Evolutionary conservation across 345 rosid genomes (phyloP).

Genomic region (Anastatica hierochuntica): DNA sequence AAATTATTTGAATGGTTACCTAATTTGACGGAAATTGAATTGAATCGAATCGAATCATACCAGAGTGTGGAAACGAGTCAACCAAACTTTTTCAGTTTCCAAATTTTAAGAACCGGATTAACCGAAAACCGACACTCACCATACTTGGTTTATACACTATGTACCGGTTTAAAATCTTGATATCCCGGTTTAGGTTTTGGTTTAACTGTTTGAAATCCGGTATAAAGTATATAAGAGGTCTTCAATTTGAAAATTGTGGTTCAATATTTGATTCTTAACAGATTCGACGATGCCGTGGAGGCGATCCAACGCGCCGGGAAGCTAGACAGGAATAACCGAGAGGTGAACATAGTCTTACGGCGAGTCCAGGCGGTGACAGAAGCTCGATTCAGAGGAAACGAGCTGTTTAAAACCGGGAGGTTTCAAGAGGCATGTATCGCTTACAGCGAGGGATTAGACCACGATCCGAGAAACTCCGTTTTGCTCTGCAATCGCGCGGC

Average conservation of each 20-base stretch:
- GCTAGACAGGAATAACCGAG: constrained; percentile 62
- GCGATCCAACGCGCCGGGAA: constrained; percentile 58
- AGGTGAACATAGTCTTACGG: constrained; percentile 39
- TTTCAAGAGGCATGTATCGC: constrained; percentile 47
- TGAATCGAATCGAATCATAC: too few relatives aligned
- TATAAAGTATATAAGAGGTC: too few relatives aligned
- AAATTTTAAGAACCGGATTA: too few relatives aligned
- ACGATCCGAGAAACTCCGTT: constrained; percentile 63
- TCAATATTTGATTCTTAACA: constrained; percentile 3
- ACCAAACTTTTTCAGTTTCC: too few relatives aligned
- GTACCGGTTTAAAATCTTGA: too few relatives aligned
- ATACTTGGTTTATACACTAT: too few relatives aligned
- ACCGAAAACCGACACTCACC: too few relatives aligned
- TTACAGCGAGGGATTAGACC: constrained; percentile 68
- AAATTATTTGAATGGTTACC: too few relatives aligned
- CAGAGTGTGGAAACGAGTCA: too few relatives aligned
- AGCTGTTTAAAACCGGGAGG: constrained; percentile 44
- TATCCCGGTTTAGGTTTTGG: background rate
- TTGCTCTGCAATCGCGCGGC: constrained; percentile 87
- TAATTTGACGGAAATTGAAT: too few relatives aligned
- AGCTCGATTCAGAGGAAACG: constrained; percentile 69
- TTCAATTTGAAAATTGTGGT: too few relatives aligned
- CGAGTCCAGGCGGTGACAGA: constrained; percentile 43
- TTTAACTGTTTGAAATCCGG: background rate
- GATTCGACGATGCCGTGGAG: constrained; percentile 64